phyloP scores from a whole-genome alignment of 2,329 filamentous ascomycete genomes.

The Triangularia verruculosa region DNA sequence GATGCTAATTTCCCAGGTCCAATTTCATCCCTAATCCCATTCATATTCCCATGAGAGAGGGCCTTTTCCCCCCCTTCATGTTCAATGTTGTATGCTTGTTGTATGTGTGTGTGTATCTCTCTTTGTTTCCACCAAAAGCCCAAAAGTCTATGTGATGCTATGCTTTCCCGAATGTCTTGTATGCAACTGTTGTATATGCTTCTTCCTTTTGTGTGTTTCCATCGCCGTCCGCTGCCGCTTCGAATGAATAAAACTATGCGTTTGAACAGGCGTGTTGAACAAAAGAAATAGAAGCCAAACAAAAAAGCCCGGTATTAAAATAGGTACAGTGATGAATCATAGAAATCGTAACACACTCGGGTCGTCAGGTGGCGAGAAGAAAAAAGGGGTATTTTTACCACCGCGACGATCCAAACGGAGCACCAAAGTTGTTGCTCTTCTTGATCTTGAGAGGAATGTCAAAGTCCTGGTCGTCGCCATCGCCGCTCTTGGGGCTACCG shows the following conservation, averaged over 20 bases:
- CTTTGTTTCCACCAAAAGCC: background rate
- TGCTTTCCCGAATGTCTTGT: background rate
- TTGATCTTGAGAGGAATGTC: conserved; percentile 48
- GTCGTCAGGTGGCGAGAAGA: background rate
- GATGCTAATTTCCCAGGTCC: background rate
- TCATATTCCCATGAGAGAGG: background rate
- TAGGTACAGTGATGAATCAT: background rate
- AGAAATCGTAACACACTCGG: background rate
- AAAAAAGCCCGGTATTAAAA: background rate
- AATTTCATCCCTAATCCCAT: background rate
- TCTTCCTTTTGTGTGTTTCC: background rate
- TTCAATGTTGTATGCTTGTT: background rate
- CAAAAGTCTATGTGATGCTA: background rate
- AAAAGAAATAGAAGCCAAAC: background rate
- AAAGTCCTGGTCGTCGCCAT: conserved; percentile 33
- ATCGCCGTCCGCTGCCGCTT: background rate
- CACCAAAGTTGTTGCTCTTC: conserved; percentile 46
- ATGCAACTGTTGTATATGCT: background rate
- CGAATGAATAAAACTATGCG: background rate
- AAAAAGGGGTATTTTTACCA: conserved; percentile 3
- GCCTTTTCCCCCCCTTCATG: background rate
- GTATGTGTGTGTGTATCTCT: background rate
- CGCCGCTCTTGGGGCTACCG: conserved; percentile 26
- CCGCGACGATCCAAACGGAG: conserved; percentile 40
- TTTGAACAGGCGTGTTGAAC: background rate